Conservation (phyloP, 2,329 filamentous ascomycete genomes). For the Malbranchea zuffiana region DNA sequence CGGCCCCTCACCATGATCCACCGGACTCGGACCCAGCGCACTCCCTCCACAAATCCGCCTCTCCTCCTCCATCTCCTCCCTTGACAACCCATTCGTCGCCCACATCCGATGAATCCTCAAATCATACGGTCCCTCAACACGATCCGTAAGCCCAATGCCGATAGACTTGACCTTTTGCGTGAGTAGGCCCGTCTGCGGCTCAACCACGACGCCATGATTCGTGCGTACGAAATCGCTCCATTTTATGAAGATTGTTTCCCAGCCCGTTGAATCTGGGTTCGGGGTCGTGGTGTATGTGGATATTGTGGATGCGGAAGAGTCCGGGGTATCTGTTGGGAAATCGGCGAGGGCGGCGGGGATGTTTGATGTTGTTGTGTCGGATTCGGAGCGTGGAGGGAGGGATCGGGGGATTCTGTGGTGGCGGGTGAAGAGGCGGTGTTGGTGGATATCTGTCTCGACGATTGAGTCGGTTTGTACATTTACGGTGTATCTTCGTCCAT, state of each 20-base stretch:
- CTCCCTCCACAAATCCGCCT: slow-evolving; percentile 30
- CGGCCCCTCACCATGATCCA: slow-evolving; percentile 11
- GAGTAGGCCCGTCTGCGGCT: slow-evolving; percentile 84
- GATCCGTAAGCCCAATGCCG: slow-evolving; percentile 79
- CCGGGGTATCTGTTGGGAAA: slow-evolving; percentile 27
- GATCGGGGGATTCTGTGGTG: slow-evolving; percentile 26
- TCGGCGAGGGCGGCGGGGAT: slow-evolving; percentile 31
- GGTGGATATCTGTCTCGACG: slow-evolving; percentile 88
- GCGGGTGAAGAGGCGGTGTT: slow-evolving; percentile 64
- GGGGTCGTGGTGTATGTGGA: slow-evolving; percentile 21
- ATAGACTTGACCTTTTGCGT: slow-evolving; percentile 75
- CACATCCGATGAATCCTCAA: slow-evolving; percentile 76
- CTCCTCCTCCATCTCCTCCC: slow-evolving; percentile 32
- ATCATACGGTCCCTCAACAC: slow-evolving; percentile 79
- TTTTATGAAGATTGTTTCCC: slow-evolving; percentile 89
- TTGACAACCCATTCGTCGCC: slow-evolving; percentile 65
- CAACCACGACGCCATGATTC: slow-evolving; percentile 81
- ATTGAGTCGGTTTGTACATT: slow-evolving; percentile 93
- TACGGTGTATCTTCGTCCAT: slow-evolving; percentile 84
- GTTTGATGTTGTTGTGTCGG: slow-evolving; percentile 16
- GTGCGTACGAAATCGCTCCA: slow-evolving; percentile 92
- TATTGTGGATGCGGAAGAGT: slow-evolving; percentile 27
- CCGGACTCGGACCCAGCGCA: slow-evolving; percentile 29
- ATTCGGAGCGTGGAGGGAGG: slow-evolving; percentile 7
- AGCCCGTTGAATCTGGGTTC: slow-evolving; percentile 51